Evolutionary conservation across 2,329 filamentous ascomycete genomes (phyloP), one percentile per base, ranked within the genome.

Genomic region (Pseudocercospora cruenta): DNA sequence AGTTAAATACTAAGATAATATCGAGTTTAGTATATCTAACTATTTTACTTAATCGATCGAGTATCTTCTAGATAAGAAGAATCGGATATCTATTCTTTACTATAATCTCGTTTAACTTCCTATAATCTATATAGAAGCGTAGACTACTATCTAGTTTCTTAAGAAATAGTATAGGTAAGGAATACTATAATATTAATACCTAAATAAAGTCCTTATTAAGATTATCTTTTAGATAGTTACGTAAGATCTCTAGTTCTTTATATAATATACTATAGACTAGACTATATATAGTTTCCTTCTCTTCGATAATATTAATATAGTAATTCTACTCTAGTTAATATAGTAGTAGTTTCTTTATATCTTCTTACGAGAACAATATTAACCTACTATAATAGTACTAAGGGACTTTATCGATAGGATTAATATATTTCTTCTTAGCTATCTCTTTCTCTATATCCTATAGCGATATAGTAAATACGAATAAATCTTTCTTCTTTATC

Each of bases 31-130:
- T 64, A 19, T 55, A 63, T 36, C 22, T 19, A 12, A 22, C 33
- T 43, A 43, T 10, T 39, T 58, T 28, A 33, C 21, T 49, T 22
- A 77, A 14, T 1, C 57, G 26, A 28, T 76, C 66, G 24, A 75
- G 45, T 0, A 67, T 69, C 58, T 78, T 66, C 3, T 62, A 54
- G 31, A 78, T 74, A 22, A 77, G 55, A 0, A 64, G 69, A 7
- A 79, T 22, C 0, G 65, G 66, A 39, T 75, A 75, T 2, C 60
- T 26, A 63, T 78, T 70, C 60, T 79, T 79, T n/a, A 70, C 63
- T 0, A 71, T 79, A 22, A 78, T 69, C 2, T 53, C n/a, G 58
- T 79, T 79, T 28, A 79, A 59, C 1, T 59, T 54, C 21, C 68
- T n/a, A 58, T 78, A 79, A 57, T 79, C 70, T 4, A 78, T 62